Evolutionary conservation across 495 filamentous ascomycete genomes (phyloP), one percentile per base, ranked within the genome.

Genomic region (Patellaria atrata): DNA sequence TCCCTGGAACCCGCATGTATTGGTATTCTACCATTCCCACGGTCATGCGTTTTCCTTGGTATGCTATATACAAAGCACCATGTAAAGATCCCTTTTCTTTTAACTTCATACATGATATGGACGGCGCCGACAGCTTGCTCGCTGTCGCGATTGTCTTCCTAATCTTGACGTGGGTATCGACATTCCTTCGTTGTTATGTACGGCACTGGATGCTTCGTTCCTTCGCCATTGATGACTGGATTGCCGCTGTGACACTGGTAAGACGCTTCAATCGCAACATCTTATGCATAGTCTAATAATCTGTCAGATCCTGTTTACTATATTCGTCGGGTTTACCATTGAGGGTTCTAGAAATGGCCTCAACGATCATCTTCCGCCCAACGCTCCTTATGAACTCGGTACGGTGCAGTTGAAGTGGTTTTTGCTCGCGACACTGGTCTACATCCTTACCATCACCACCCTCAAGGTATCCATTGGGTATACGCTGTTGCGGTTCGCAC

Each of bases 401-500:
- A 36, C 39, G 41, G 41, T 44, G 19, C 29, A 38, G 41, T 26
- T 44, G 35, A 24, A n/a, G n/a, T n/a, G n/a, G n/a, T n/a, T n/a
- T n/a, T n/a, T n/a, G n/a, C n/a, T n/a, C n/a, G n/a, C n/a, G n/a
- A n/a, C n/a, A n/a, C 41, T 44, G 12, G 38, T 44, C 36, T 44
- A 44, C 24, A 38, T 35, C 30, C 15, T 30, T 21, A 25, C 27
- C 9, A 39, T 38, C 29, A 39, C 39, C 24, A 7, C 12, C 15
- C 29, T 22, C 30, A 44, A 44, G 14, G 22, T 44, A 5, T 44
- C 41, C 29, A 44, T 44, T 26, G 41, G 41, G 13, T 44, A 24
- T 17, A 39, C 44, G n/a, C 35, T 48, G 11, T 40, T 48, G 5
- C 44, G 44, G 1, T 32, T 48, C 29, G 35, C 44, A 12, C n/a